Percentiles rank a stretch among this genome's conserved stretches.
These are phyloP conservation scores for Prunus yedoensis DNA, from an alignment of 331 rosid genomes.

Conservation along the genomic window DNA sequence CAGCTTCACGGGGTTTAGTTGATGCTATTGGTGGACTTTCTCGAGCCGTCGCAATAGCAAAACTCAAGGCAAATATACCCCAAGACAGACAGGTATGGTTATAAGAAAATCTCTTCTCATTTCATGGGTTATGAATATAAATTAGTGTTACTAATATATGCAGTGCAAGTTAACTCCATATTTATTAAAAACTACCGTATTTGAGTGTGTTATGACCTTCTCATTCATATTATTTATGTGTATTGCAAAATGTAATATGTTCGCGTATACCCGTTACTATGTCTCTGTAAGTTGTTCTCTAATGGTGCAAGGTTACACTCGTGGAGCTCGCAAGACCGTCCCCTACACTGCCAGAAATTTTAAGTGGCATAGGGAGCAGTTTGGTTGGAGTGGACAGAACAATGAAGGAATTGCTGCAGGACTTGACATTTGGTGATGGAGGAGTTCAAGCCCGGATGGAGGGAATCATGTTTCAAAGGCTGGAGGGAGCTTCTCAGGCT, in stretches of 20 bases:
- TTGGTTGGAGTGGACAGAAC: conserved; percentile 64
- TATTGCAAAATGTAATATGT: too few species aligned
- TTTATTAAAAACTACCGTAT: too few species aligned
- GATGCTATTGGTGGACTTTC: conserved; percentile 95
- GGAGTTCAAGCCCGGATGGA: conserved; percentile 98
- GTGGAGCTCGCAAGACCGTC: conserved; percentile 82
- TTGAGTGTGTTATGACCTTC: neutral
- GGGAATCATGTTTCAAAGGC: conserved; percentile 70
- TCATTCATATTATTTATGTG: neutral
- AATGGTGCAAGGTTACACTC: conserved; percentile 56
- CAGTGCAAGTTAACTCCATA: neutral
- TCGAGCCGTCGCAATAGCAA: conserved; percentile 88
- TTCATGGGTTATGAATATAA: neutral
- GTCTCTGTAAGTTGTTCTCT: neutral
- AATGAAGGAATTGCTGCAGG: conserved; percentile 52
- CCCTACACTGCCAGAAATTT: conserved; percentile 66
- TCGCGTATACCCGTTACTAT: neutral
- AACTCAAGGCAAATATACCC: conserved; percentile 84
- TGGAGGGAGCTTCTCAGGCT: conserved; percentile 61
- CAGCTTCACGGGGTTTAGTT: conserved; percentile 77
- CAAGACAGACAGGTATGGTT: conserved; percentile 62
- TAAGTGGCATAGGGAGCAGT: conserved; percentile 59
- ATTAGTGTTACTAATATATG: neutral
- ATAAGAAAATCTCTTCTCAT: neutral
- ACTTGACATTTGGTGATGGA: conserved; percentile 59